These are phyloP conservation scores for Pythium utonaiense DNA, from an alignment of 352 stramenopile genomes.

Conservation along the genomic window DNA sequence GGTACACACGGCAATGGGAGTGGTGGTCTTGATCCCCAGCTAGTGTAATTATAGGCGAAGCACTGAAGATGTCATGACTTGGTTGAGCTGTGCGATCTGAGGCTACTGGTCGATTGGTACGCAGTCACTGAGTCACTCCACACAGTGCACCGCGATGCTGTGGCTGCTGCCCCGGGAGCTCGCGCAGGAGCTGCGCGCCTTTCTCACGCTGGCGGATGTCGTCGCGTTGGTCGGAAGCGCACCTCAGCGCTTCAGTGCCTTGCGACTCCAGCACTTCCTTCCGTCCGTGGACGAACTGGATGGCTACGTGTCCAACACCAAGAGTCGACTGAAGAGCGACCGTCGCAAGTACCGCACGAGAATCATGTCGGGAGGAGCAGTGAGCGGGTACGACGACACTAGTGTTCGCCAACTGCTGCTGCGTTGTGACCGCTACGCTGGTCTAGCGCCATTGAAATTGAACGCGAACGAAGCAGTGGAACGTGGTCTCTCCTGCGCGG, in stretches of 20 bases:
- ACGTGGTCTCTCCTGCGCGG: neutral
- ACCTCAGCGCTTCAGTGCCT: neutral
- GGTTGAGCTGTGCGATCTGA: too few species aligned
- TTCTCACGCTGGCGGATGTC: slow-evolving; percentile 14
- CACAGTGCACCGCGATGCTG: slow-evolving; percentile 2
- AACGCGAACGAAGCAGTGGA: slow-evolving; percentile 7
- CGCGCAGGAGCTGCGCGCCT: slow-evolving; percentile 4
- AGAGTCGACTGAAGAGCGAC: neutral
- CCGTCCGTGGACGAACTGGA: slow-evolving; percentile 5
- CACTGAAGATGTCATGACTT: too few species aligned
- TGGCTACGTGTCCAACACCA: neutral
- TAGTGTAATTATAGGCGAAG: slow-evolving; percentile 1
- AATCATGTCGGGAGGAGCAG: neutral
- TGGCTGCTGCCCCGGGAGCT: slow-evolving; percentile 11
- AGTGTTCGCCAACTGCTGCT: slow-evolving; percentile 10
- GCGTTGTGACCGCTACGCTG: neutral
- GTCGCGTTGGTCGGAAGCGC: slow-evolving; percentile 6
- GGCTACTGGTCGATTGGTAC: too few species aligned
- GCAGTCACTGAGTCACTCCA: too few species aligned
- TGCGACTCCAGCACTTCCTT: slow-evolving; percentile 5
- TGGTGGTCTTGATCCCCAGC: too few species aligned
- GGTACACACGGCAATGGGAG: too few species aligned
- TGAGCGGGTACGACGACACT: slow-evolving; percentile 10
- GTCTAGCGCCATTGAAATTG: slow-evolving; percentile 1
- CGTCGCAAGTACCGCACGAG: neutral